A percentile compares a stretch with the other conserved stretches of the same genome.
phyloP scores from a whole-genome alignment of 257 asterid species.

The Solanum chiquidenum region DNA sequence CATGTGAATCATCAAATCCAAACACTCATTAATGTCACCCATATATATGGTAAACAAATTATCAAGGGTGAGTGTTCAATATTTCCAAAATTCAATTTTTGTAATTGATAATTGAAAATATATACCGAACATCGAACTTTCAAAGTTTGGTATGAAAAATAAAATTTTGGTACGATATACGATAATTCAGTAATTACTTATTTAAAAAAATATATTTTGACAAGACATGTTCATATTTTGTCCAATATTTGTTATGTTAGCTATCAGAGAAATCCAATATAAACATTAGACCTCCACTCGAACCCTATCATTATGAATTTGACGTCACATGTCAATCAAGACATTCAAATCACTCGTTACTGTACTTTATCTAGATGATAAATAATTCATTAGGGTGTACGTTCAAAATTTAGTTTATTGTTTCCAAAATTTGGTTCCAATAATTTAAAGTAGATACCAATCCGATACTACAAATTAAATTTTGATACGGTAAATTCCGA shows the following conservation, averaged over 20 bases:
- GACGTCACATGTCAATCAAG: background rate
- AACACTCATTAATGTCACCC: background rate
- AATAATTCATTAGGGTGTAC: background rate
- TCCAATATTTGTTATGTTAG: background rate
- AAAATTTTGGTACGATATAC: background rate
- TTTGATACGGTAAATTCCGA: background rate
- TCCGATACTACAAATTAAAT: accelerated
- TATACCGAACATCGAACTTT: background rate
- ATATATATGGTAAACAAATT: background rate
- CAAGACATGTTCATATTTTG: background rate
- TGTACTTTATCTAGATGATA: background rate
- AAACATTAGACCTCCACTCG: background rate
- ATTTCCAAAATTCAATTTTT: background rate
- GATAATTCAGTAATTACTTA: background rate
- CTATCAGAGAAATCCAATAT: background rate
- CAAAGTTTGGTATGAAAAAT: background rate
- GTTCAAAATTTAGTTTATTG: background rate
- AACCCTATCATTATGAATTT: background rate
- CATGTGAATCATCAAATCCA: background rate
- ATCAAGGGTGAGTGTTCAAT: background rate
- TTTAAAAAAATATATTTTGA: background rate
- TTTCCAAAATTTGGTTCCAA: background rate
- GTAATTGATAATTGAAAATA: background rate
- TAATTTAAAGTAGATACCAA: background rate
- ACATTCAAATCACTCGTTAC: background rate